Percentiles rank a stretch among this genome's conserved stretches.
phyloP scores from a whole-genome alignment of 1,284 basidiomycete genomes.

The Ustanciosporium gigantosporum region DNA sequence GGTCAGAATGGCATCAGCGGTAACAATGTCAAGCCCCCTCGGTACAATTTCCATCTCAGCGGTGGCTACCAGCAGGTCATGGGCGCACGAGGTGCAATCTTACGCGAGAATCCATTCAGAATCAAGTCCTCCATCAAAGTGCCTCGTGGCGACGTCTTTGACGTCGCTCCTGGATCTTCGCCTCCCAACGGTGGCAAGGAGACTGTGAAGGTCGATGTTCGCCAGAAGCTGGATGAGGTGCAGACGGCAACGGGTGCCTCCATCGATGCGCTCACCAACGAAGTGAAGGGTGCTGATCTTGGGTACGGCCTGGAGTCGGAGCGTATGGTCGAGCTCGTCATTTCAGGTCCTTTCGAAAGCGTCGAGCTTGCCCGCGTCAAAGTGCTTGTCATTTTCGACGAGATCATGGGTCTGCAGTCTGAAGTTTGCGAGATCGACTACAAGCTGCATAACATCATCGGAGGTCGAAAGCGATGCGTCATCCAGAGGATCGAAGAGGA shows the following conservation, averaged over 20 bases:
- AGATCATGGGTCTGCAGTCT: constrained; percentile 71
- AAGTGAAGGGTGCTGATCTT: constrained; percentile 46
- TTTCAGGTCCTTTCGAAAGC: constrained; percentile 81
- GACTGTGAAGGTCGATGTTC: constrained; percentile 83
- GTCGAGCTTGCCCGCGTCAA: constrained; percentile 89
- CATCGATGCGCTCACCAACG: constrained; percentile 72
- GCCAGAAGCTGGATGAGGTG: constrained; percentile 85
- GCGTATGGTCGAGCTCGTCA: constrained; percentile 84
- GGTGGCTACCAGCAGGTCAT: constrained; percentile 91
- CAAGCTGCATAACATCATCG: constrained; percentile 88
- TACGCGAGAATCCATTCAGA: constrained; percentile 85
- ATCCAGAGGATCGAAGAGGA: constrained; percentile 95
- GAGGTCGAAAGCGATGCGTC: constrained; percentile 82
- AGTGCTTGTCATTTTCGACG: constrained; percentile 89
- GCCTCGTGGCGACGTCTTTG: constrained; percentile 83
- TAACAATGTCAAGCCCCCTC: constrained; percentile 24
- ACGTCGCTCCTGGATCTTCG: constrained; percentile 17
- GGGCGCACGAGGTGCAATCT: constrained; percentile 80
- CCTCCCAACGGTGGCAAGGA: constrained; percentile 57
- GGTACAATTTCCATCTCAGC: constrained; percentile 80
- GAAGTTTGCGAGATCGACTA: constrained; percentile 92
- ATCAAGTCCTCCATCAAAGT: constrained; percentile 84
- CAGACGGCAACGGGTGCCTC: constrained; percentile 83
- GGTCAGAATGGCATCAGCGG: not conserved
- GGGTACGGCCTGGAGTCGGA: constrained; percentile 83